Evolutionary conservation across 179 eudicot genomes (phyloP), one percentile per base, ranked within the genome.

Genomic region (Patellifolia procumbens): DNA sequence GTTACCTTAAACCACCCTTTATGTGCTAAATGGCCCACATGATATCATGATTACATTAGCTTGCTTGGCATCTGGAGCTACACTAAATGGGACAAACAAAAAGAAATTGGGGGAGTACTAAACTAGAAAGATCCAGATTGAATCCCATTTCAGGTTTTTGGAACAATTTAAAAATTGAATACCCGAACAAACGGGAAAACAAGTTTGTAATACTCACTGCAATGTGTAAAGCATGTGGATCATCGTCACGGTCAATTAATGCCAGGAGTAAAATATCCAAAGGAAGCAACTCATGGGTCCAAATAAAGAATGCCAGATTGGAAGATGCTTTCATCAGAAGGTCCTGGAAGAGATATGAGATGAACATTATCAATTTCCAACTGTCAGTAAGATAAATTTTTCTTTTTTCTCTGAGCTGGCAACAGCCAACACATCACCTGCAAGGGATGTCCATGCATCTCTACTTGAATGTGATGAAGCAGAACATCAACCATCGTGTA

Each of bases 401-500:
- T 7, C 13, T 46, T 51, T 1, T 31, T 49, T 53, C 42, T 61
- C 35, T n/a, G 37, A 58, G 43, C 19, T 69, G 56, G 51, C 34
- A 65, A 52, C 9, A 32, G 35, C 42, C 34, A 65, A 35, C 24
- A 28, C 37, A 64, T 80, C 76, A 92, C 98, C 97, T 92, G 97
- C 83, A 89, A 83, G 37, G 86, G 76, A 76, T 91, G 97, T 68
- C 92, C 97, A 83, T 87, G 97, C 82, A 86, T 81, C 84, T 94
- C 97, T 82, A 92, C 76, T 59, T 87, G 94, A 75, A 92, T 88
- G 52, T 92, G 94, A 87, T 94, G 94, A 69, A 94, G 91, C 22
- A 92, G 83, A 73, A 92, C 98, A 91, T 94, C 98, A 81, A 94
- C 98, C 97, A 94, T 88, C 26, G 94, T 91, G 79, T 92, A 94